phyloP scores from a whole-genome alignment of 2,329 filamentous ascomycete genomes.

The Curvularia verruculosa region DNA sequence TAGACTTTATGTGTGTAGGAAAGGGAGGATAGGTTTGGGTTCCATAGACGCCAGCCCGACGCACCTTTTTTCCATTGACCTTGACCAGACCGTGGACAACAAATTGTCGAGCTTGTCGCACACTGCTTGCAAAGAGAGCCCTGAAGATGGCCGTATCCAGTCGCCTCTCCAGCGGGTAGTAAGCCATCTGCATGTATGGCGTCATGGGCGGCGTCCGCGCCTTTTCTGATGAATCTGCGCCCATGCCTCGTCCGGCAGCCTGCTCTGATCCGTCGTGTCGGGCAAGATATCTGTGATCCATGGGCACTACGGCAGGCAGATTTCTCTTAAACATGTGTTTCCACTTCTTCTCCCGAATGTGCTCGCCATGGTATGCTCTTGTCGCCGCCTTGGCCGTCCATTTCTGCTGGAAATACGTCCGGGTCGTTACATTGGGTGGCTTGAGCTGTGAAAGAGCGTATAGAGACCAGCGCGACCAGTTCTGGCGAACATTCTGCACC shows the following conservation, averaged over 20 bases:
- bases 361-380: slow-evolving; percentile 91
- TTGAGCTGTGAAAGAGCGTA: slow-evolving; percentile 76
- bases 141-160: slow-evolving; percentile 95
- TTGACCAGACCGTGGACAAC: slow-evolving; percentile 91
- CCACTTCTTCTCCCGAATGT: slow-evolving; percentile 93
- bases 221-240: slow-evolving; percentile 50
- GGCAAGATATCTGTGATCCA: slow-evolving; percentile 82
- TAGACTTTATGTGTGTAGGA: neutral
- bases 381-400: slow-evolving; percentile 86
- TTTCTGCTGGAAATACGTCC: slow-evolving; percentile 97
- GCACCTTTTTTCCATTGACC: slow-evolving; percentile 94
- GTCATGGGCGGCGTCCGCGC: slow-evolving; percentile 58
- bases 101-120: slow-evolving; percentile 91
- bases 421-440: slow-evolving; percentile 45
- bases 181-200: slow-evolving; percentile 97
- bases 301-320: slow-evolving; percentile 81
- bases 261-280: slow-evolving; percentile 79
- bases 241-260: slow-evolving; percentile 82
- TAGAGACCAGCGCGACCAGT: slow-evolving; percentile 97
- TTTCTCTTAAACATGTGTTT: slow-evolving; percentile 86
- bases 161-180: slow-evolving; percentile 86
- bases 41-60: neutral
- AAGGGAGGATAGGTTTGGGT: too few relatives aligned
- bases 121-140: slow-evolving; percentile 90
- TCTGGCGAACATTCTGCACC: slow-evolving; percentile 84